These are phyloP conservation scores for Gossypium anomalum DNA, from an alignment of 345 rosid genomes.

Conservation along the genomic window DNA sequence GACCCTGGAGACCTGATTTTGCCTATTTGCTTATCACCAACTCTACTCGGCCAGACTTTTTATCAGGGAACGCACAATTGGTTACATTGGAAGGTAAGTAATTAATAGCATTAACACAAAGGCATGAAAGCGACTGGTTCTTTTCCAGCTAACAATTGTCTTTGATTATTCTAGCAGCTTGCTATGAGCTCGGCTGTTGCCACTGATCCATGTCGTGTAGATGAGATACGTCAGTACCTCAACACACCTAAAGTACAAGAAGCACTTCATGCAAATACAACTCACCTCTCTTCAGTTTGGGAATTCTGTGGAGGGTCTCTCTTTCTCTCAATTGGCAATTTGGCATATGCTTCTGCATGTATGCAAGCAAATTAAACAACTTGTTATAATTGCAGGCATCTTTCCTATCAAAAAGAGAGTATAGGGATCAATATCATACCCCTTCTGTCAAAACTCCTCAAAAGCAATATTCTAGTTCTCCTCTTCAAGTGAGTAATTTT, in stretches of 20 bases:
- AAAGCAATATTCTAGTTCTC: not conserved
- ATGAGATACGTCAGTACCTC: not conserved
- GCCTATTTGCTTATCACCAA: constrained; percentile 1
- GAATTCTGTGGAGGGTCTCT: constrained; percentile 4
- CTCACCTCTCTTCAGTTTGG: not conserved
- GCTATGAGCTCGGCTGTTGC: not conserved
- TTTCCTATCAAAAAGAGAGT: not conserved
- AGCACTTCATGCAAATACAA: constrained; percentile 4
- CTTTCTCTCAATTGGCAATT: not conserved
- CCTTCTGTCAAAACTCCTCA: constrained; percentile 9
- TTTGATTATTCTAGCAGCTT: constrained; percentile 2
- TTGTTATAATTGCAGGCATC: not conserved
- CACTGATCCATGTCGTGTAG: constrained; percentile 8
- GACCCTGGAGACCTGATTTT: not conserved
- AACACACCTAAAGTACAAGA: constrained; percentile 2
- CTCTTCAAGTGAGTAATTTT: constrained; percentile 2
- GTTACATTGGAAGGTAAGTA: not conserved
- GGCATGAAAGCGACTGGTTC: not conserved
- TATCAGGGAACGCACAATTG: not conserved
- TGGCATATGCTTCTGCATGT: not conserved
- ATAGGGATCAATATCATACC: not conserved
- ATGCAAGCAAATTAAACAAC: not conserved
- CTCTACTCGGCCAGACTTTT: not conserved
- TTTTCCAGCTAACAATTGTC: not conserved
- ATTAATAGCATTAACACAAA: not conserved